Percentiles rank a stretch among this genome's conserved stretches.
phyloP scores from a whole-genome alignment of 2,329 filamentous ascomycete species.

The Aspergillus versicolor region DNA sequence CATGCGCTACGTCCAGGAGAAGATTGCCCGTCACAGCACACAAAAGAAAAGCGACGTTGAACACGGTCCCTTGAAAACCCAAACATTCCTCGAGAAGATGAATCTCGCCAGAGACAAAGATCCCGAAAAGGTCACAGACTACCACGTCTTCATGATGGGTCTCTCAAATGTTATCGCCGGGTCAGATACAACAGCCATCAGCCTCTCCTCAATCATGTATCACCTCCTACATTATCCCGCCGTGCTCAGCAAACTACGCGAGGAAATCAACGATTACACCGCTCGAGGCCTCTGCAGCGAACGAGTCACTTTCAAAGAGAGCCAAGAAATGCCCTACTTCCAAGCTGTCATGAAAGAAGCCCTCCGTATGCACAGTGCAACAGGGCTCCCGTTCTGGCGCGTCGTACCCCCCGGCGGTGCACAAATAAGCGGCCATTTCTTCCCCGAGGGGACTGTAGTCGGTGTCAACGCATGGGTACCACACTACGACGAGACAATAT shows the following conservation, averaged over 20 bases:
- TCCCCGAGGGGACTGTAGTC: conserved; percentile 44
- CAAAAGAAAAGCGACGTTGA: conserved; percentile 8
- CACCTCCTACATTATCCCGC: conserved; percentile 41
- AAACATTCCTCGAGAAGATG: conserved; percentile 46
- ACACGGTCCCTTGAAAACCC: conserved; percentile 15
- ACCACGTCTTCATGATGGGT: conserved; percentile 41
- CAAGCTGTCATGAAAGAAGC: conserved; percentile 56
- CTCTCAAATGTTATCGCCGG: conserved; percentile 37
- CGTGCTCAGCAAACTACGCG: conserved; percentile 24
- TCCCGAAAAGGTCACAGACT: conserved; percentile 43
- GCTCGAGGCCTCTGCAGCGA: conserved; percentile 20
- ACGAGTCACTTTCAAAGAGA: conserved; percentile 41
- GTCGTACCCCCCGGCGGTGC: conserved; percentile 48
- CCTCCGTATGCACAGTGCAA: conserved; percentile 51
- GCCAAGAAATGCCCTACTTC: conserved; percentile 50
- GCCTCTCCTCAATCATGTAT: conserved; percentile 47
- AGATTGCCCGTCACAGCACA: conserved; percentile 28
- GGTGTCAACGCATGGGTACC: conserved; percentile 47
- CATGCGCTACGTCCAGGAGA: conserved; percentile 32
- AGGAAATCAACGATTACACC: conserved; percentile 35
- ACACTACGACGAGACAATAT: conserved; percentile 47
- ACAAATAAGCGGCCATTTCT: conserved; percentile 41
- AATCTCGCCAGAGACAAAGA: conserved; percentile 42
- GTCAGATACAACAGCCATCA: conserved; percentile 51
- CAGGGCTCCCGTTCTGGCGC: conserved; percentile 51